Evolutionary conservation across 1,139 yeast genomes (phyloP), one percentile per base, ranked within the genome.

Genomic region (Yamadazyma triangularis): DNA sequence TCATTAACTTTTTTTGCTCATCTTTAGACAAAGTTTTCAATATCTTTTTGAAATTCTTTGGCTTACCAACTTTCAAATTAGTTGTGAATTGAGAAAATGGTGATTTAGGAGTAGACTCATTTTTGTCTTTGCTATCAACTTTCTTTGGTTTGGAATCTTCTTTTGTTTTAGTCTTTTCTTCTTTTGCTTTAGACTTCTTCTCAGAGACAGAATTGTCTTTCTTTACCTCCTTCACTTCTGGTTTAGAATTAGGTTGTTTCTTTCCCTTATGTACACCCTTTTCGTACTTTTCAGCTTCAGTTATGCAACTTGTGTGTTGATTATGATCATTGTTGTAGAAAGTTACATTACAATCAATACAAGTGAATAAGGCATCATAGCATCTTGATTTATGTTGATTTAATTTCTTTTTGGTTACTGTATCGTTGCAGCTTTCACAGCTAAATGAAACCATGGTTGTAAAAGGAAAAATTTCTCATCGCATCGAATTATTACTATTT

Each of bases 211-310:
- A 8, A 41, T 15, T 26, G 37, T 36, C 31, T 41, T 39, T 24
- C 38, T 25, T 35, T 19, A 24, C 24, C 31, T 40, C 39, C 35
- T 39, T 35, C 29, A 33, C 42, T 9, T 6, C 20, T 18, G 33
- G 30, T 34, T 36, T 41, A 26, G 31, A 34, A 30, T 32, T 33
- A 20, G 40, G 38, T 29, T 37, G 32, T 57, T 72, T 77, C 46
- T 76, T 82, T 18, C 86, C 87, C 56, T 79, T 81, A 56, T 82
- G 88, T 42, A 88, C 63, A 0, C 78, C 77, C 52, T 86, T 86
- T 53, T 91, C 96, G 54, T 91, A 91, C 60, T 91, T 91, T 53
- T 91, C 94, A 36, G 94, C 97, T 58, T 91, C 98, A 11, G 86
- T 75, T 31, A 91, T 87, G 60, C 98, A 91, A 41, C 77, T 75